Percentiles rank a stretch among this genome's conserved stretches.
These are phyloP conservation scores for Pistacia atlantica DNA, from an alignment of 345 rosid genomes.

Conservation along the genomic window DNA sequence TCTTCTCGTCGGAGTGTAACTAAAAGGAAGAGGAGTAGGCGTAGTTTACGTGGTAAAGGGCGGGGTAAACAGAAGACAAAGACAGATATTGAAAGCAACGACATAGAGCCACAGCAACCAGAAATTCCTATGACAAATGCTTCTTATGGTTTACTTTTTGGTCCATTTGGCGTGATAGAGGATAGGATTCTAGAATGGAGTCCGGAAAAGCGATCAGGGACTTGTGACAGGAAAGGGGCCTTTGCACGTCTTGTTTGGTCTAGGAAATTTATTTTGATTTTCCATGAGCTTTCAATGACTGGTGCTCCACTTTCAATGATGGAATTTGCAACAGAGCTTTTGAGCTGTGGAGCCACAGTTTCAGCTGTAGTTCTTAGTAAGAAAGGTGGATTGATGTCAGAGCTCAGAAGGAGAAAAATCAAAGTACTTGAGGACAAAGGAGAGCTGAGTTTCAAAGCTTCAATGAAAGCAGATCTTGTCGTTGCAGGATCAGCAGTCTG, in stretches of 20 bases:
- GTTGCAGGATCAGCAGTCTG: conserved; percentile 98
- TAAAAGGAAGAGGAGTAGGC: conserved; percentile 56
- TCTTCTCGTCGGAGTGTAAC: conserved; percentile 36
- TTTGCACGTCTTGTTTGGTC: conserved; percentile 98
- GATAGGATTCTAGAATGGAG: conserved; percentile 85
- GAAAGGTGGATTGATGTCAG: conserved; percentile 89
- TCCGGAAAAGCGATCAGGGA: conserved; percentile 88
- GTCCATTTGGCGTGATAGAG: conserved; percentile 84
- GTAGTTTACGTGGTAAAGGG: conserved; percentile 43
- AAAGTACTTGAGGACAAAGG: conserved; percentile 93
- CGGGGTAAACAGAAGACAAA: conserved; percentile 46
- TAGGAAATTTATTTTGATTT: conserved; percentile 82
- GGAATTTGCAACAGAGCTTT: conserved; percentile 94
- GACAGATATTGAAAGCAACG: conserved; percentile 34
- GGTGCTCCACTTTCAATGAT: conserved; percentile 98
- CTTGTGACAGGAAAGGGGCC: conserved; percentile 88
- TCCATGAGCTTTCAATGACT: conserved; percentile 98
- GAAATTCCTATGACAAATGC: conserved; percentile 67
- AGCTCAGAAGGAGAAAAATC: conserved; percentile 83
- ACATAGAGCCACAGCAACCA: conserved; percentile 51
- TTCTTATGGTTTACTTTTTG: conserved; percentile 76
- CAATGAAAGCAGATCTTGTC: conserved; percentile 94
- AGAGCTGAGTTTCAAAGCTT: conserved; percentile 87
- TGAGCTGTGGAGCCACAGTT: conserved; percentile 99
- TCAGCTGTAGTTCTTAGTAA: conserved; percentile 92